These are phyloP conservation scores for Melampsora medusae DNA, from an alignment of 1,284 basidiomycete species.

Conservation along the genomic window DNA sequence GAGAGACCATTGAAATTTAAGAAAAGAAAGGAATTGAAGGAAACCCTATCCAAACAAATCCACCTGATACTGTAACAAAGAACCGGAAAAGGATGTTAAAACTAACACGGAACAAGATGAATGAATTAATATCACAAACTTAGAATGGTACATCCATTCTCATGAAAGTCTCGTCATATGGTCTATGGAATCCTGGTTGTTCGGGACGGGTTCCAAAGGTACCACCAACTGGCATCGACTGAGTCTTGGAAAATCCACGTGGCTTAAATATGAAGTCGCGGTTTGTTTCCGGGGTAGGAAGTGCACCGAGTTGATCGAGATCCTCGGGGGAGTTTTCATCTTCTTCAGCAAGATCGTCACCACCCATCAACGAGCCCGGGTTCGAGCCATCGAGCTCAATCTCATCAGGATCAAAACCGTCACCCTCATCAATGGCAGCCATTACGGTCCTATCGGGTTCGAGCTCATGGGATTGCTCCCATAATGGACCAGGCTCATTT, in stretches of 20 bases:
- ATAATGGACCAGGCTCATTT: constrained; percentile 36
- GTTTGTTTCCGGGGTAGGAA: background rate
- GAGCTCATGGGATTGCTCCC: constrained; percentile 36
- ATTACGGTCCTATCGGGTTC: constrained; percentile 23
- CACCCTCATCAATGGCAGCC: constrained; percentile 17
- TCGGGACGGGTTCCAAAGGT: constrained; percentile 36
- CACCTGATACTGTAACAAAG: too few species aligned
- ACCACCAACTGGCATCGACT: constrained; percentile 44
- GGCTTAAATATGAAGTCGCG: constrained; percentile 2
- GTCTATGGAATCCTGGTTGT: constrained; percentile 37
- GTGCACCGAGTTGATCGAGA: constrained; percentile 11
- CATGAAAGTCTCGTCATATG: constrained; percentile 38
- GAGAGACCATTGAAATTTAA: too few species aligned
- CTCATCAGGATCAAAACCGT: constrained; percentile 41
- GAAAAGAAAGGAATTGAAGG: too few species aligned
- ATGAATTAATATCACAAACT: background rate
- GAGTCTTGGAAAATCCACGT: constrained; percentile 28
- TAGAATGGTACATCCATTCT: constrained; percentile 42
- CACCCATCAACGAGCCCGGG: constrained; percentile 12
- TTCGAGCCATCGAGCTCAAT: constrained; percentile 17
- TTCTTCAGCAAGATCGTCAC: constrained; percentile 12
- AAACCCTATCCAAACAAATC: too few species aligned
- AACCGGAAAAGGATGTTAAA: too few species aligned
- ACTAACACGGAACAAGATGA: too few species aligned
- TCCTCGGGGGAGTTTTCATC: background rate